Evolutionary conservation across 148 eudicot genomes (phyloP), one percentile per base, ranked within the genome.

Genomic region (Silene latifolia): DNA sequence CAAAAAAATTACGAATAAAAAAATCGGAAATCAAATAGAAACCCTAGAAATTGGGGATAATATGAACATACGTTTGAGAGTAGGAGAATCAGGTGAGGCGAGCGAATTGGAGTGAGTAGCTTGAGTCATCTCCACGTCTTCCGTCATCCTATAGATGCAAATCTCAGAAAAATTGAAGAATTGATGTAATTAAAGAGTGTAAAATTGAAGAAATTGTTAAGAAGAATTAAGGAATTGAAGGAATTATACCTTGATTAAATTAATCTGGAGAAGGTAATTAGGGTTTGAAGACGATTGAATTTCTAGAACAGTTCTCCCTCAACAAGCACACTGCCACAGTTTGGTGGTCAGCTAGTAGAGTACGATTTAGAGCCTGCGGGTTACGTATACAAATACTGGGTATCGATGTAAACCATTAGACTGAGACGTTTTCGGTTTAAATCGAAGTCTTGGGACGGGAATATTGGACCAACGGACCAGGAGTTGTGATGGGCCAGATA

Each of bases 41-140:
- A 75, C 74, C 79, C 77, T 67, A 61, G 48, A 75, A 71, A 17
- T 54, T 3, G 29, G 63, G 39, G 19, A 69, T 19, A 39, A 69
- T 2, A 14, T 19, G 25, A 19, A 46, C 81, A 76, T 81, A 91
- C 93, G 85, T 85, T 88, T 89, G 72, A 88, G 51, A 80, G 85
- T 83, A 58, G 97, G 82, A 14, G 93, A 79, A 65, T 73, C 83
- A 51, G 84, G 66, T 1, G 90, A 78, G 4, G 93, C 74, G 39
- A 80, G 73, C 39, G 93, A 86, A 82, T 88, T 85, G 56, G 97
- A 88, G 59, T 81, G 88, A 61, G 87, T 88, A 39, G 71, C 71
- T 39, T 83, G 83, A 69, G 84, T 88, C 97, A 91, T 91, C 76
- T 91, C 97, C 85, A 91, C 91, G 81, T 91, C 91, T 85, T 89